phyloP scores from a whole-genome alignment of 2,329 filamentous ascomycete genomes.

The Fusarium haematococcum region DNA sequence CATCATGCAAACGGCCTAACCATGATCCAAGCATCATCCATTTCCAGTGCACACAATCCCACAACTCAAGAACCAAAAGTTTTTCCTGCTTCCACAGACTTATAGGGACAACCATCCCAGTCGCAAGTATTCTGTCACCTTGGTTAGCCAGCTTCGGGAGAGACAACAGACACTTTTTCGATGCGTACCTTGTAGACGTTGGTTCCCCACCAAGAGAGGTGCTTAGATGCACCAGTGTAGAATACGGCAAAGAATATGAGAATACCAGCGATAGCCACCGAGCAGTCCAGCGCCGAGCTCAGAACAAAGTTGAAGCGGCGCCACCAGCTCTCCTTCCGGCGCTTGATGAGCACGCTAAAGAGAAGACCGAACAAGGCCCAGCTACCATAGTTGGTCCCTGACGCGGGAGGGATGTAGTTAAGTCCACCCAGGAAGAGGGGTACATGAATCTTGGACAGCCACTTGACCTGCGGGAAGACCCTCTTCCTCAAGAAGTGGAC shows the following conservation, averaged over 20 bases:
- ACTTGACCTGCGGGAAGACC: conserved; percentile 38
- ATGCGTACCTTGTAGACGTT: conserved; percentile 25
- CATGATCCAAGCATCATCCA: not conserved
- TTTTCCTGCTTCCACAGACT: not conserved
- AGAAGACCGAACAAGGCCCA: conserved; percentile 48
- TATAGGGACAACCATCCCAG: conserved; percentile 40
- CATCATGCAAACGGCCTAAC: not conserved
- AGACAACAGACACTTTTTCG: not conserved
- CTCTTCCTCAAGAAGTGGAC: conserved; percentile 53
- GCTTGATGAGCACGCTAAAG: conserved; percentile 44
- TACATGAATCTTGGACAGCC: conserved; percentile 46
- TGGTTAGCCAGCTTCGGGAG: not conserved
- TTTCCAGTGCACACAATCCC: too few relatives aligned
- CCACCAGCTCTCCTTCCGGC: conserved; percentile 46
- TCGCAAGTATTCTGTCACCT: conserved; percentile 36
- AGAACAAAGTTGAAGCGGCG: conserved; percentile 48
- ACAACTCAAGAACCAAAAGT: not conserved
- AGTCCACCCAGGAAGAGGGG: conserved; percentile 47
- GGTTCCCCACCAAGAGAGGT: conserved; percentile 49
- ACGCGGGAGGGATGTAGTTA: conserved; percentile 50
- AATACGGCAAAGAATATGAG: conserved; percentile 50
- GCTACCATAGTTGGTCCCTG: conserved; percentile 49
- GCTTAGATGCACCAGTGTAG: conserved; percentile 44
- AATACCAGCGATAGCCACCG: conserved; percentile 47
- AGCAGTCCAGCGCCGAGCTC: conserved; percentile 48